phyloP scores from a whole-genome alignment of 2,329 filamentous ascomycete species.

The Trematosphaeria pertusa region DNA sequence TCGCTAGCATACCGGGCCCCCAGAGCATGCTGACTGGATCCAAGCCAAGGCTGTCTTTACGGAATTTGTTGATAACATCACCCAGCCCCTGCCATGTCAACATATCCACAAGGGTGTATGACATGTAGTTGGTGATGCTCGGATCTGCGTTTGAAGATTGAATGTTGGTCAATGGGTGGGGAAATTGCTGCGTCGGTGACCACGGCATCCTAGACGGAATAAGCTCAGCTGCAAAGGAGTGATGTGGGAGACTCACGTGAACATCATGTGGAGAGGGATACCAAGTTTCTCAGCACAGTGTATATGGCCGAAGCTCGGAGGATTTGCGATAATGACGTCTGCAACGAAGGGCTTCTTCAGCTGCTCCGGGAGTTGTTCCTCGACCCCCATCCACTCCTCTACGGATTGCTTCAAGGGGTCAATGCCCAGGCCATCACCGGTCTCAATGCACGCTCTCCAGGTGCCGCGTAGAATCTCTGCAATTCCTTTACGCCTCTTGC shows the following conservation, averaged over 20 bases:
- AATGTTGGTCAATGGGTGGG: constrained; percentile 85
- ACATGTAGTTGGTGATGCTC: constrained; percentile 80
- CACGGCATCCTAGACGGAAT: constrained; percentile 73
- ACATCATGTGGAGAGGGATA: constrained; percentile 84
- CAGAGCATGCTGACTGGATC: constrained; percentile 81
- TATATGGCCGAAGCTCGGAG: constrained; percentile 77
- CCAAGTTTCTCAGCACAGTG: constrained; percentile 78
- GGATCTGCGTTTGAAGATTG: constrained; percentile 77
- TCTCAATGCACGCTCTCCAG: constrained; percentile 85
- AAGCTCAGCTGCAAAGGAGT: constrained; percentile 6
- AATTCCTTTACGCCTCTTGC: constrained; percentile 75
- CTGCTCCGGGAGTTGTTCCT: constrained; percentile 46
- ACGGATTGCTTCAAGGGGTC: constrained; percentile 60
- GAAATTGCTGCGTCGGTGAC: constrained; percentile 84
- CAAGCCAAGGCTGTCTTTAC: constrained; percentile 75
- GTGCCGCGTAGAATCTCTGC: constrained; percentile 82
- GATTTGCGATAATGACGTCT: constrained; percentile 80
- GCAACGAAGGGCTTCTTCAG: constrained; percentile 74
- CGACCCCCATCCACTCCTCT: constrained; percentile 56
- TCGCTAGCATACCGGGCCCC: constrained; percentile 79
- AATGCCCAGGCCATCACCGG: constrained; percentile 69
- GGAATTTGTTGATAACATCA: constrained; percentile 88
- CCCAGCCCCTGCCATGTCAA: constrained; percentile 93
- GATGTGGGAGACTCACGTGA: constrained; percentile 66
- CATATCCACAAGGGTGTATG: constrained; percentile 86